Percentiles rank a stretch among this genome's conserved stretches.
These are phyloP conservation scores for Corymbia calophylla DNA, from an alignment of 441 rosid genomes.

Conservation along the genomic window DNA sequence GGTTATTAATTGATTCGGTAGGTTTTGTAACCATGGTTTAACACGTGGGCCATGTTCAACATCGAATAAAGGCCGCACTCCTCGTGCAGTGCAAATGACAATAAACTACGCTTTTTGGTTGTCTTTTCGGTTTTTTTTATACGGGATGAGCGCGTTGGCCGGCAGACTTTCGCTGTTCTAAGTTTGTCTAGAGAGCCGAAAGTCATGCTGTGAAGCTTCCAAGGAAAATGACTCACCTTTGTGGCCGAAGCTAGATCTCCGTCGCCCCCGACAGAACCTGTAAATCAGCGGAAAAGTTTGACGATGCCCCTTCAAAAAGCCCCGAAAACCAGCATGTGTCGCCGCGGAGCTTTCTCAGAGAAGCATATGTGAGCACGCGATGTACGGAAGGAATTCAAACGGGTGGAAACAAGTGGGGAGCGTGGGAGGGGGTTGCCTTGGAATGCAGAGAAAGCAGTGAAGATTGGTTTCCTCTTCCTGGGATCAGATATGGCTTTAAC, in stretches of 20 bases:
- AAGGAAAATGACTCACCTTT: background rate
- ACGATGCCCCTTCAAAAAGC: rapidly evolving
- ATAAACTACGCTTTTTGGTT: background rate
- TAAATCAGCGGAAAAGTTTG: background rate
- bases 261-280: background rate
- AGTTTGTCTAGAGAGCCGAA: background rate
- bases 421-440: background rate
- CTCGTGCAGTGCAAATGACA: background rate
- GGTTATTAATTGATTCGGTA: background rate
- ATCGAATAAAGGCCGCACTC: background rate
- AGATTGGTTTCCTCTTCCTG: background rate
- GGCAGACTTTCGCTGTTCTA: background rate
- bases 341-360: background rate
- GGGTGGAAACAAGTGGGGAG: rapidly evolving
- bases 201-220: background rate
- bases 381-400: rapidly evolving
- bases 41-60: background rate
- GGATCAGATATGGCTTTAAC: background rate
- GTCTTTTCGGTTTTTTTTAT: background rate
- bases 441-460: background rate
- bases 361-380: background rate
- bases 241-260: background rate
- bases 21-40: background rate
- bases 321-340: background rate
- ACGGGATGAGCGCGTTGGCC: background rate